Evolutionary conservation across 768 basidiomycete species (phyloP), one percentile per base, ranked within the genome.

Genomic region (Boletus vermiculosoides): DNA sequence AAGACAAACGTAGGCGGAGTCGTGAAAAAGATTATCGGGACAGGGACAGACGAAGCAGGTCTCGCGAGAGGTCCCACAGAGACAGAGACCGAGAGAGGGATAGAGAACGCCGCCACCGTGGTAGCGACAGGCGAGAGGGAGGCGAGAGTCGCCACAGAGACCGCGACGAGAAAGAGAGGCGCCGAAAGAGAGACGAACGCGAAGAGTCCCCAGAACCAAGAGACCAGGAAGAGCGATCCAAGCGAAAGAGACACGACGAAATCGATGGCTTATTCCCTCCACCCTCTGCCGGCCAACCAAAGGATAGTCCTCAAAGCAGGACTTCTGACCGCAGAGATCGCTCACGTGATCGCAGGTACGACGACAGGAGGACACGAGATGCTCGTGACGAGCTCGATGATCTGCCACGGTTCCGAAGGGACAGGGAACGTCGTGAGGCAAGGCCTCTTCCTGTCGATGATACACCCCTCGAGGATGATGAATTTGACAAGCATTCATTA

Each of bases 171-270:
- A 70, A 73, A 44, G 76, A 77, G 50, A 80, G 83, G 56, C 79
- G 88, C 49, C 82, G 91, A 60, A 88, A 87, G 71, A 79, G 88
- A 64, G 88, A 90, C 51, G 83, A 87, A 28, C 76, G 76, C 1
- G 84, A 84, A 20, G 83, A 81, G 45, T 65, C 66, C 18, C 69
- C 67, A n/a, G 78, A 79, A 56, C 51, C 65, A 30, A 72, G 69
- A 50, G 82, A 83, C 55, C 59, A 59, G 20, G 85, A 83, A 50
- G 82, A 84, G 36, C 82, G 86, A 52, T 73, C 74, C 47, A 92
- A 92, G 69, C 80, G 88, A 68, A 88, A 83, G 72, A 77, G 77
- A 62, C 77, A 78, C 31, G 84, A 86, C 61, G 85, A 83, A 54
- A 76, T 73, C 45, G 72, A 76, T 34, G 80, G 81, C 54, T 75